Conservation (phyloP, 306 rosid species). For the Rosa chinensis region DNA sequence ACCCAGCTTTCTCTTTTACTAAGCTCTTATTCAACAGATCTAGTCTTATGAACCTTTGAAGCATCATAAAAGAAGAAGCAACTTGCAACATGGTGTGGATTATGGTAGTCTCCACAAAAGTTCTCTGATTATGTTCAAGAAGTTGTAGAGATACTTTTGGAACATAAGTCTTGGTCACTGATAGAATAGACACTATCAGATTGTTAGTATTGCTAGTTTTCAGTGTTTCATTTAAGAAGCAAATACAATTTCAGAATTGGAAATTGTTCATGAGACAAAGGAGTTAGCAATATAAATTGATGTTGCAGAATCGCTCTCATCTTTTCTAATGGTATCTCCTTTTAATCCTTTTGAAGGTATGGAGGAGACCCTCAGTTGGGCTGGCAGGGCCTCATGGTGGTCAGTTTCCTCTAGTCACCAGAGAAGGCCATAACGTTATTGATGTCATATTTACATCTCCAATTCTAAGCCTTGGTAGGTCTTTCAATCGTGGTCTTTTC, state of each 20-base stretch:
- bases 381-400: conserved; percentile 80
- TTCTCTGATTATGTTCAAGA: not conserved
- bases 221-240: not conserved
- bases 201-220: not conserved
- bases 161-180: not conserved
- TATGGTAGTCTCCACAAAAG: not conserved
- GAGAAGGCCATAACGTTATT: conserved; percentile 77
- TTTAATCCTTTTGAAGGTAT: conserved; percentile 50
- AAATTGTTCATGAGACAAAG: not conserved
- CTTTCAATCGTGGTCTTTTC: not conserved
- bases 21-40: not conserved
- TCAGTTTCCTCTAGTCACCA: conserved; percentile 67
- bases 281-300: not conserved
- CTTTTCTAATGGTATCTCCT: conserved; percentile 14
- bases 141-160: not conserved
- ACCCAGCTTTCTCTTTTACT: not conserved
- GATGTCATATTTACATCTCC: conserved; percentile 94
- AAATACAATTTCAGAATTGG: not conserved
- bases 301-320: not conserved
- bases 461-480: conserved; percentile 65
- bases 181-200: not conserved
- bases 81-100: not conserved
- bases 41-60: not conserved
- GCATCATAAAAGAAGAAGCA: not conserved
- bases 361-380: conserved; percentile 85